Conservation (phyloP, 2,329 filamentous ascomycete genomes). For the Alternaria angustiovoidea region DNA sequence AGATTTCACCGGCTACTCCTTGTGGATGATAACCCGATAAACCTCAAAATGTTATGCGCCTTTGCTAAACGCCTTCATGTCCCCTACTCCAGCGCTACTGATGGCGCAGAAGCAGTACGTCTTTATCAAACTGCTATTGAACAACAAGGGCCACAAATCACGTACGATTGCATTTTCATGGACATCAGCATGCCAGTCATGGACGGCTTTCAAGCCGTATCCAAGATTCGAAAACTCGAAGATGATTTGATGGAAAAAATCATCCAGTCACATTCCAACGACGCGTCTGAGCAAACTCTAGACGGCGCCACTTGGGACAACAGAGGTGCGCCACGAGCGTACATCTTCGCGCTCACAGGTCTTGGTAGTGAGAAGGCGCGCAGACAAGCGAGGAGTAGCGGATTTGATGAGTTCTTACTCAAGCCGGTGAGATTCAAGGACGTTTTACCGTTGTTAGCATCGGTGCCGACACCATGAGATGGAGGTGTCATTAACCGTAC, state of each 20-base stretch:
- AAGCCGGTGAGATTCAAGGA: conserved; percentile 36
- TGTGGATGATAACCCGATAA: conserved; percentile 49
- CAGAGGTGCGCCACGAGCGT: neutral
- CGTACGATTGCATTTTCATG: conserved; percentile 40
- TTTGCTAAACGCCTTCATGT: conserved; percentile 32
- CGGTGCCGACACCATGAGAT: neutral
- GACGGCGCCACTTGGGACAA: neutral
- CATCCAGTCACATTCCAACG: neutral
- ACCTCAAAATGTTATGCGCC: conserved; percentile 40
- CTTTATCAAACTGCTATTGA: conserved; percentile 21
- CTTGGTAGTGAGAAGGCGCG: conserved; percentile 28
- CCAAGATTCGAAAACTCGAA: conserved; percentile 35
- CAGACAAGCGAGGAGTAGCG: conserved; percentile 24
- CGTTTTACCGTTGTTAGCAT: conserved; percentile 17
- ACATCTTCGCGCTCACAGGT: conserved; percentile 34
- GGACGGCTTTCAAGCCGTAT: conserved; percentile 40
- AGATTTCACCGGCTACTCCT: conserved; percentile 36
- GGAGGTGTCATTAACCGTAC: neutral
- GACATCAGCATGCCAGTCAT: conserved; percentile 46
- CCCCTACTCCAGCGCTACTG: conserved; percentile 28
- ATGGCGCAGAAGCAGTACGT: conserved; percentile 38
- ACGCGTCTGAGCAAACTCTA: neutral
- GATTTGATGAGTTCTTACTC: conserved; percentile 32
- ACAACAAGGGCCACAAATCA: neutral
- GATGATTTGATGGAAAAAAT: conserved; percentile 1